Conservation (phyloP, 371 early-diverging fungal species). For the Nematocida sp. region DNA sequence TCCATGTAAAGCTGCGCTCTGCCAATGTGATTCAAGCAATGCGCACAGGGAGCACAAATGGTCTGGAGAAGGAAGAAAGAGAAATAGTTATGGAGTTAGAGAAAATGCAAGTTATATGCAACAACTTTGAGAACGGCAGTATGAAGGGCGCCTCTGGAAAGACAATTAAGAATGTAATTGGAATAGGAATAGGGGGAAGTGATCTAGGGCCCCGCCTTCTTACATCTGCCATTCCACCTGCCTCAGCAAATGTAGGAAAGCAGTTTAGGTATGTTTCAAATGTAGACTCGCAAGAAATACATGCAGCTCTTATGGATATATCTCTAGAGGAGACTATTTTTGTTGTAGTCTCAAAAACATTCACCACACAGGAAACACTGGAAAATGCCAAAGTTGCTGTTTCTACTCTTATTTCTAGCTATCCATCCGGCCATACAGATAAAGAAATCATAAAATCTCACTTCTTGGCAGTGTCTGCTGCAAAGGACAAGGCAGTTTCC, state of each 20-base stretch:
- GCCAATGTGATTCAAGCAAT: conserved; percentile 76
- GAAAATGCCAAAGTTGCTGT: conserved; percentile 87
- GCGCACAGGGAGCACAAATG: conserved; percentile 73
- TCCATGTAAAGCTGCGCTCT: conserved; percentile 90
- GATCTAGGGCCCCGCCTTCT: conserved; percentile 98
- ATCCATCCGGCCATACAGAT: conserved; percentile 1
- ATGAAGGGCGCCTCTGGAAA: conserved; percentile 91
- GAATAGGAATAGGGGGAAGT: conserved; percentile 99
- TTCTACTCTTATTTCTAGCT: conserved; percentile 21
- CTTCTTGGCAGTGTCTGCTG: conserved; percentile 95
- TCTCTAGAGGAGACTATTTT: conserved; percentile 86
- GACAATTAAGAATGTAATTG: conserved; percentile 84
- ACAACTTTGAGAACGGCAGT: conserved; percentile 78
- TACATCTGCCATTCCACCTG: conserved; percentile 78
- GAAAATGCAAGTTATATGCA: conserved; percentile 81
- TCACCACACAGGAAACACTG: conserved; percentile 96
- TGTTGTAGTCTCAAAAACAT: conserved; percentile 94
- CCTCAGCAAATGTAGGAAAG: conserved; percentile 2
- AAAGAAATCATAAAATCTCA: conserved; percentile 74
- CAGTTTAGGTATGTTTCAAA: conserved; percentile 93
- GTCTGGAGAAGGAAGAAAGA: conserved; percentile 44
- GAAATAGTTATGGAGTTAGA: conserved; percentile 84
- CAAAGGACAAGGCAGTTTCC: conserved; percentile 79
- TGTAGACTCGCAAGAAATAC: conserved; percentile 91
- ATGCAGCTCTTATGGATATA: conserved; percentile 79